These are phyloP conservation scores for Mortierella polycephala DNA, from an alignment of 371 early-diverging fungal genomes.

Conservation along the genomic window DNA sequence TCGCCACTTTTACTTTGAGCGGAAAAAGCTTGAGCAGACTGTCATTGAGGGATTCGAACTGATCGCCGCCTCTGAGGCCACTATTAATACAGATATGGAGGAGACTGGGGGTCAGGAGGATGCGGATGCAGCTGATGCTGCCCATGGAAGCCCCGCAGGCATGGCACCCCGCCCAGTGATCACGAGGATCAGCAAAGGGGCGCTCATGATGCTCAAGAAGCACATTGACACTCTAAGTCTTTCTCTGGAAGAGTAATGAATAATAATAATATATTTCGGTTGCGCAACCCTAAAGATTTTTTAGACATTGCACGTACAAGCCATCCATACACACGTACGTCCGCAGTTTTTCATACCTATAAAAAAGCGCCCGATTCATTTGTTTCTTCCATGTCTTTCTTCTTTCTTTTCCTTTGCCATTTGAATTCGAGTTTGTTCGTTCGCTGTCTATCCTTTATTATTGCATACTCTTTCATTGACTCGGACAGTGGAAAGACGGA, in stretches of 20 bases:
- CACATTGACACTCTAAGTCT: slow-evolving; percentile 45
- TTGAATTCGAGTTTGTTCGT: too few relatives aligned
- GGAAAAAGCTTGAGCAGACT: slow-evolving; percentile 38
- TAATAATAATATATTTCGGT: too few relatives aligned
- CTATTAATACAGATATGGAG: too few relatives aligned
- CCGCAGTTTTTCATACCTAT: too few relatives aligned
- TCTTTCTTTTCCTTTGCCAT: slow-evolving; percentile 1
- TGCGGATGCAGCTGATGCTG: not conserved
- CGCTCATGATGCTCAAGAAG: slow-evolving; percentile 54
- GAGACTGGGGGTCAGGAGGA: slow-evolving; percentile 1
- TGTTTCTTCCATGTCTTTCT: not conserved
- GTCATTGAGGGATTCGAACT: slow-evolving; percentile 54
- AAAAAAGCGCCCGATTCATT: not conserved
- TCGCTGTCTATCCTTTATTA: too few relatives aligned
- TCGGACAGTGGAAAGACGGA: too few relatives aligned
- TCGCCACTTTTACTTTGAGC: slow-evolving; percentile 39
- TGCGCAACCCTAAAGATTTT: too few relatives aligned
- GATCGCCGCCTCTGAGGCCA: slow-evolving; percentile 41
- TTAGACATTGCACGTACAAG: too few relatives aligned
- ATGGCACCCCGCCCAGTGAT: slow-evolving; percentile 2
- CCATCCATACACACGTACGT: not conserved
- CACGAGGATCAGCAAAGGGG: slow-evolving; percentile 45
- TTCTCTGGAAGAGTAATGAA: slow-evolving; percentile 31
- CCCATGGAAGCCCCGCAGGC: not conserved
- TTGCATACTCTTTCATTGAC: not conserved